These are phyloP conservation scores for Funneliformis mosseae DNA, from an alignment of 192 early-diverging fungal genomes.

Conservation along the genomic window DNA sequence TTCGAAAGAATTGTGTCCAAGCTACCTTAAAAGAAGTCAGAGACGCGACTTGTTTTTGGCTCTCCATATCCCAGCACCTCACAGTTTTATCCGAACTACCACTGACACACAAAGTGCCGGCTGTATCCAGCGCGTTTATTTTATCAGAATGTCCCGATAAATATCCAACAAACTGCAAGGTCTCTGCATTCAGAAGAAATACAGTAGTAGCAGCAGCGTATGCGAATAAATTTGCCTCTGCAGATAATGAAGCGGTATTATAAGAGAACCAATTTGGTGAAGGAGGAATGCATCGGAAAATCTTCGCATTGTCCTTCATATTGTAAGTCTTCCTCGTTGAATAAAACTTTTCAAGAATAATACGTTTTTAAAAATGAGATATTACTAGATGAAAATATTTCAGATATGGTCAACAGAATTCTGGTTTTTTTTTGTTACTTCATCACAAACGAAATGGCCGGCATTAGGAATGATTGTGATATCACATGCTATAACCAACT, in stretches of 20 bases:
- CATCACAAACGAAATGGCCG: too few species aligned
- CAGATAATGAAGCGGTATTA: slow-evolving; percentile 12
- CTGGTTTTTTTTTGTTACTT: too few species aligned
- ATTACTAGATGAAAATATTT: too few species aligned
- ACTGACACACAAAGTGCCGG: slow-evolving; percentile 7
- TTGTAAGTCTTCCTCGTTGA: background rate
- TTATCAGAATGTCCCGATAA: slow-evolving; percentile 8
- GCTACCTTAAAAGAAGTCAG: slow-evolving; percentile 6
- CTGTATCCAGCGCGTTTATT: slow-evolving; percentile 14
- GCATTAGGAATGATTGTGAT: too few species aligned
- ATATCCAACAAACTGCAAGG: slow-evolving; percentile 17
- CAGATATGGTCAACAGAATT: too few species aligned
- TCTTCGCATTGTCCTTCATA: background rate
- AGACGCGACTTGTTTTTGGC: background rate
- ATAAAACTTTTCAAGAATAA: too few species aligned
- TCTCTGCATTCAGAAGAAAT: slow-evolving; percentile 19
- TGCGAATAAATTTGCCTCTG: slow-evolving; percentile 2
- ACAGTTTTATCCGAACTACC: slow-evolving; percentile 20
- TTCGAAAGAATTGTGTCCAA: background rate
- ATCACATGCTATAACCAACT: too few species aligned
- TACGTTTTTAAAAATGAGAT: too few species aligned
- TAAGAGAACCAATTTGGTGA: slow-evolving; percentile 27
- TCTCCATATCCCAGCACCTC: slow-evolving; percentile 21
- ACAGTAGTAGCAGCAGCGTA: slow-evolving; percentile 16
- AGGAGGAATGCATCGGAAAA: slow-evolving; percentile 17